Base-by-base conservation (phyloP, 352 stramenopile genomes). In the Pythium graminicola region DNA sequence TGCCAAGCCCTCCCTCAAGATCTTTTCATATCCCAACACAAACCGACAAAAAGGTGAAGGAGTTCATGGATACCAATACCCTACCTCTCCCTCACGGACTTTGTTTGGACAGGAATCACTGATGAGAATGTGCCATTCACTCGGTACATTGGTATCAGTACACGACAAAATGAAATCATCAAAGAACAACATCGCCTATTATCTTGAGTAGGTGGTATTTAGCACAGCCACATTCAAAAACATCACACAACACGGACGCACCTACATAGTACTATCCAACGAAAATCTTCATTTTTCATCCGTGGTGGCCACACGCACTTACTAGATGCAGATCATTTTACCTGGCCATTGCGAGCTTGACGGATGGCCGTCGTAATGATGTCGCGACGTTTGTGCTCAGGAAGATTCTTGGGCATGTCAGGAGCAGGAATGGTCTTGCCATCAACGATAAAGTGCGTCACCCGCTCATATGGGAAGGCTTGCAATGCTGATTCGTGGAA, bases 361-460 rank as follows among this genome's bases (percentile, higher is more conserved):
- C 83, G 76, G 32, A 89, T 86, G 19, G 78, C 76, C 17, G 71
- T 76, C 23, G 61, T 81, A 47, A 89, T 89, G 47, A 89, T 77
- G 33, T 73, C 65, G 24, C 76, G 75, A 54, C 78, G 78, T 59
- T 85, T 86, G 60, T 78, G 69, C 29, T 86, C 76, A 13, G 69
- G 76, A 0, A 74, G 65, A 55, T 86, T 79, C 55, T 73, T 81
- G 3, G 76, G 79, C 57, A 89, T 81, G 29, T 83, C 67, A 0
- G 76, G 79, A 16, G 76, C 75, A 20, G 65, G 74, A 41, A 86
- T 77, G 32, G 76, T 85, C 27, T 72, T 73, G 35, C 79, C 79
- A 32, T 89, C 78, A 36, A 93, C 78, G n/a, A 90, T 77, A 53
- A 93, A 83, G 41, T 93, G 82, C 45, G 82, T 90, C 24, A 89